phyloP scores from a whole-genome alignment of 1,284 basidiomycete species.

The Meira miltonrushii region DNA sequence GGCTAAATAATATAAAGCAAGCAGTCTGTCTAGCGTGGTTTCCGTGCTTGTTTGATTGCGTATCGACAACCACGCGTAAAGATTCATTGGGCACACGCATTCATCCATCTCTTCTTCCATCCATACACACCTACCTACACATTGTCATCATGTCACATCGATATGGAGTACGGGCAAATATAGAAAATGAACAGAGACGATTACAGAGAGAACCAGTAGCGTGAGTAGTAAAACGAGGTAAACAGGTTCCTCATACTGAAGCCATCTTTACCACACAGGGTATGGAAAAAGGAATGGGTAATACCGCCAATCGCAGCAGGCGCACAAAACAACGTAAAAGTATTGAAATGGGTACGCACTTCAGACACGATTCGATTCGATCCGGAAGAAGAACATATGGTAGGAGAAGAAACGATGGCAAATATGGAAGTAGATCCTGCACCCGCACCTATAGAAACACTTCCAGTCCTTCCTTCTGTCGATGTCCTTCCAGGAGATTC shows the following conservation, averaged over 20 bases:
- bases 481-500: background rate
- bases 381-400: slow-evolving; percentile 2
- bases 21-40: too few relatives aligned
- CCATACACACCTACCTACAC: too few relatives aligned
- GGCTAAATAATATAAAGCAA: too few relatives aligned
- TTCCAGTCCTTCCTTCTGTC: background rate
- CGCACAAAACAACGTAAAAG: background rate
- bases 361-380: background rate
- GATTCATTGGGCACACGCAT: too few relatives aligned
- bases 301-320: background rate
- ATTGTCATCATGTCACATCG: background rate
- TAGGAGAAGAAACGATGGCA: slow-evolving; percentile 4
- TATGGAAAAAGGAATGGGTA: slow-evolving; percentile 10
- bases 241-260: background rate
- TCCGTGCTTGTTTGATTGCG: too few relatives aligned
- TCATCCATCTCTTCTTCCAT: too few relatives aligned
- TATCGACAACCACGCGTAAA: too few relatives aligned
- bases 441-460: background rate
- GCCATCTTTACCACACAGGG: background rate
- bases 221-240: slow-evolving; percentile 12
- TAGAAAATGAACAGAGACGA: slow-evolving; percentile 5
- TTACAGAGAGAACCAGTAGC: slow-evolving; percentile 7
- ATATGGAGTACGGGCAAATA: slow-evolving; percentile 7
- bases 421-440: slow-evolving; percentile 1
- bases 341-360: slow-evolving; percentile 9